Conservation (phyloP, 176 grass and related monocot genomes). For the Otatea glauca region DNA sequence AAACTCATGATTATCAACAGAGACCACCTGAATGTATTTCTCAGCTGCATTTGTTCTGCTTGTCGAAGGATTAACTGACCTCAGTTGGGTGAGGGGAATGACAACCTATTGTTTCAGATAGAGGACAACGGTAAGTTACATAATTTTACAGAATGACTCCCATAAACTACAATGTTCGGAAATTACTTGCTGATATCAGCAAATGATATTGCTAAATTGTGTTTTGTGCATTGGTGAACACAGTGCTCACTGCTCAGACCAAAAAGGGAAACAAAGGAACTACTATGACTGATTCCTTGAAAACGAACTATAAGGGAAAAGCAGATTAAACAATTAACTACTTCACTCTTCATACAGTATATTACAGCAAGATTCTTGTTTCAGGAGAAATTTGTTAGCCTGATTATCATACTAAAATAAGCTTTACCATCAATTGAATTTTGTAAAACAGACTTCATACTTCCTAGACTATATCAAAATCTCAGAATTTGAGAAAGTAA, state of each 20-base stretch:
- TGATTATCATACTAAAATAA: background rate
- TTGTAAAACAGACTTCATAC: background rate
- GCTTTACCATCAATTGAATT: background rate
- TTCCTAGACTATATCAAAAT: background rate
- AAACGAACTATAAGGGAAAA: background rate
- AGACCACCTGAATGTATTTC: conserved; percentile 95
- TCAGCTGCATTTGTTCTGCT: conserved; percentile 79
- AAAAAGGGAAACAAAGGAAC: background rate
- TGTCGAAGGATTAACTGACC: conserved; percentile 68
- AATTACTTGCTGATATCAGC: background rate
- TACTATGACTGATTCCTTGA: background rate
- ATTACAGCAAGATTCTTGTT: background rate
- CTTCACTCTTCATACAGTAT: background rate
- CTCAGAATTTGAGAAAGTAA: background rate
- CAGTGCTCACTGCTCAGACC: background rate
- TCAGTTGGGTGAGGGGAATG: conserved; percentile 81
- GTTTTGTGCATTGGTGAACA: background rate
- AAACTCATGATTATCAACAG: conserved; percentile 91
- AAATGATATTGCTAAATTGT: background rate
- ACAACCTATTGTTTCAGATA: conserved; percentile 56
- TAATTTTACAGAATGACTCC: background rate
- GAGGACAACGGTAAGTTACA: conserved; percentile 7
- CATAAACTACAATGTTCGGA: background rate
- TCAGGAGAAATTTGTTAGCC: background rate
- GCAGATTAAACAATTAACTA: background rate